A percentile compares a stretch with the other conserved stretches of the same genome.
phyloP scores from a whole-genome alignment of 2,329 filamentous ascomycete species.

The Iodosphaeria phyllophila region DNA sequence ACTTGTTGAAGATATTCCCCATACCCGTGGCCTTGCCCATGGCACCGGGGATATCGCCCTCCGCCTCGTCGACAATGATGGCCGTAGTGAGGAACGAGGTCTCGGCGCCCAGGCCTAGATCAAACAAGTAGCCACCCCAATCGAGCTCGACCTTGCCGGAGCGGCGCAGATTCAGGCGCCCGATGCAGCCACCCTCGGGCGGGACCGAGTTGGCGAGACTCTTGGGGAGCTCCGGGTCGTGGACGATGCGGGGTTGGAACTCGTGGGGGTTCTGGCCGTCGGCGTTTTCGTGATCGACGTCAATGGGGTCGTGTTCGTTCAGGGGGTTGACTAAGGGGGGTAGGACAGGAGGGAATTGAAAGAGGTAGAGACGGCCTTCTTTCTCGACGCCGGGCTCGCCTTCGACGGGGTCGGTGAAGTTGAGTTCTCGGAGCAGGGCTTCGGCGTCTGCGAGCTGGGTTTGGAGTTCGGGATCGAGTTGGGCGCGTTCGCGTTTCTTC shows the following conservation, averaged over 20 bases:
- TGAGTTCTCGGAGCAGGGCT: conserved; percentile 14
- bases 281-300: conserved; percentile 8
- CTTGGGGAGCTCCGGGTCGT: conserved; percentile 6
- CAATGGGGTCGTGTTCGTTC: conserved; percentile 10
- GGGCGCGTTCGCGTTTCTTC: conserved; percentile 11
- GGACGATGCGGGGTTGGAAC: too few relatives aligned
- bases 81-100: conserved; percentile 37
- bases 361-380: conserved; percentile 41
- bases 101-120: conserved; percentile 31
- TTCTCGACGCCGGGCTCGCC: conserved; percentile 5
- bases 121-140: conserved; percentile 39
- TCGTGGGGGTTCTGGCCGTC: conserved; percentile 8
- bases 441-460: conserved; percentile 10
- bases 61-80: conserved; percentile 38
- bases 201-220: conserved; percentile 20
- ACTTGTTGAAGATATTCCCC: conserved; percentile 44
- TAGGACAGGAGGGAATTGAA: conserved; percentile 44
- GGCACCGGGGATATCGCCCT: conserved; percentile 22
- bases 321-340: conserved; percentile 27
- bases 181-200: conserved; percentile 36
- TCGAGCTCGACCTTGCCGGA: conserved; percentile 43
- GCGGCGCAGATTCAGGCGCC: conserved; percentile 38
- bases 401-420: conserved; percentile 10
- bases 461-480: conserved; percentile 12
- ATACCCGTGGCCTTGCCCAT: conserved; percentile 37